Base-by-base conservation (phyloP, 1,284 basidiomycete species). In the Sporisorium scitamineum region DNA sequence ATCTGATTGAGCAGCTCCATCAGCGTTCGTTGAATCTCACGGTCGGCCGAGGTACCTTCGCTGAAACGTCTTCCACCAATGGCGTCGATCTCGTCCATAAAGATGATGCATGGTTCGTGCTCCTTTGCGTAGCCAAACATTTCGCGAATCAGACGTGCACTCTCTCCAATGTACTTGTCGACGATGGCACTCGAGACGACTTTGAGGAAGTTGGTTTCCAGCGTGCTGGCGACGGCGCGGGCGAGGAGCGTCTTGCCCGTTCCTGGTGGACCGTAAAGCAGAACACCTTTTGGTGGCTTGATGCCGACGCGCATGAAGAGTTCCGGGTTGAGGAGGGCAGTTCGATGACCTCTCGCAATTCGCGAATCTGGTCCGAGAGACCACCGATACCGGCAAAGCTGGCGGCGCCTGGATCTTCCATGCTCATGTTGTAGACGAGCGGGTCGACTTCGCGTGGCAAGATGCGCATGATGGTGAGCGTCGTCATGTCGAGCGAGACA, bases 1-100 rank as follows among this genome's bases (percentile, higher is more conserved):
- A 99, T 97, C 87, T 99, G 96, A 86, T 99, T 99, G 51, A 99
- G 89, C 34, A 99, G 89, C 93, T 99, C 97, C 97, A 99, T 99
- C 42, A 99, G 87, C 24, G 97, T 99, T 78, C 97, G 89, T 87
- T 99, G 97, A 77, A 99, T 99, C 88, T 99, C 97, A 81, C 97
- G 92, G 87, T 99, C 97, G 14, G 96, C 97, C 86, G 92, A 94
- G 4, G 96, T 99, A 39, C 97, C 97, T 87, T 99, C 97, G n/a
- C 92, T 93, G 88, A 99, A 99, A 62, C 96, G 89, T 78, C 97
- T 89, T 2, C 84, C 84, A n/a, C 84, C 84, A 53, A 85, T 84
- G 8, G 84, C 84, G 50, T 85, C 84, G 81, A 99, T 97, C 88
- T 99, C 97, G 86, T 99, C 97, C 92, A 99, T 98, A 88, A 99